Percentiles rank a stretch among this genome's conserved stretches.
Evolutionary conservation across 1,284 basidiomycete genomes (phyloP).

Genomic region (Coniferiporia weirii): DNA sequence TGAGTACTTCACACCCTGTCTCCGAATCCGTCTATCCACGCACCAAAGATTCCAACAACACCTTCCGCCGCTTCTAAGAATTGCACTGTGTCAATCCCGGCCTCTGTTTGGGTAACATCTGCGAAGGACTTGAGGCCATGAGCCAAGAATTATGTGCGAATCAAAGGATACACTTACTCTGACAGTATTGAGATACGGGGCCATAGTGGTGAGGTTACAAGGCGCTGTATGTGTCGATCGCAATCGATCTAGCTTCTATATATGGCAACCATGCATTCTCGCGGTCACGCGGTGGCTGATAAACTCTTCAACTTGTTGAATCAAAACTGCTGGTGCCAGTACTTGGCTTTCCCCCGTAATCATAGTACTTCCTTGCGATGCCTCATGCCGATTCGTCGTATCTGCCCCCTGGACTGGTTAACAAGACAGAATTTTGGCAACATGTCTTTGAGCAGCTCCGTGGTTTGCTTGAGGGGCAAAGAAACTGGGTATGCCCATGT

Average conservation of each 20-base stretch:
- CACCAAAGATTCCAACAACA: constrained; percentile 89
- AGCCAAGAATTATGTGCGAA: not conserved
- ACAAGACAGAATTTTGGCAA: constrained; percentile 72
- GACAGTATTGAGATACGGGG: constrained; percentile 82
- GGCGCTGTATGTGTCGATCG: not conserved
- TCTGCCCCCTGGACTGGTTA: constrained; percentile 60
- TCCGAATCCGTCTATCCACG: constrained; percentile 25
- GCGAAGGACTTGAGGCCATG: constrained; percentile 70
- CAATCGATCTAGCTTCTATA: constrained; percentile 7
- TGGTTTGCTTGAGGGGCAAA: constrained; percentile 58
- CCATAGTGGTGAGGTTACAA: constrained; percentile 42
- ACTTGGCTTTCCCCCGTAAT: no score
- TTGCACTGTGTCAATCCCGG: constrained; percentile 81
- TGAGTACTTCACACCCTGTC: not conserved
- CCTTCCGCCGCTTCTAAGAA: constrained; percentile 92
- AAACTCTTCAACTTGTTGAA: not conserved
- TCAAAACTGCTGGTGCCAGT: no score
- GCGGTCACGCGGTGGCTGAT: not conserved
- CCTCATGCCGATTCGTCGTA: constrained; percentile 79
- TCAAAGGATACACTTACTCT: constrained; percentile 45
- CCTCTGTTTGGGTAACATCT: constrained; percentile 83
- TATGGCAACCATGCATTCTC: not conserved
- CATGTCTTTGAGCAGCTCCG: constrained; percentile 65
- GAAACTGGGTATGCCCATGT: constrained; percentile 60
- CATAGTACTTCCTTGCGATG: constrained; percentile 39